Percentiles rank a stretch among this genome's conserved stretches.
phyloP scores from a whole-genome alignment of 306 rosid species.

The Canavalia ensiformis region DNA sequence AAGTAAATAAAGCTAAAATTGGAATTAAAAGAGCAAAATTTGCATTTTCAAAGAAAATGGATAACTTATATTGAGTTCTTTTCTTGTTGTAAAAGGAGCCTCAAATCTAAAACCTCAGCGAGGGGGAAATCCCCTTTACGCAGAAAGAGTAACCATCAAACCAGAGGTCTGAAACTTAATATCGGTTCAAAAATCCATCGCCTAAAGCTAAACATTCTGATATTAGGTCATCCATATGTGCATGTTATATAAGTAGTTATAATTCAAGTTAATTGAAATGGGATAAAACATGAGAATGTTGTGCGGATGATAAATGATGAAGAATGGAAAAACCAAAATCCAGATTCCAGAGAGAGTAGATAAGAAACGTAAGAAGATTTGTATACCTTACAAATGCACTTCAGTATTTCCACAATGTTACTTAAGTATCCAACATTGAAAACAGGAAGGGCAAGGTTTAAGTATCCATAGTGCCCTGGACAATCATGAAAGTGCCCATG shows the following conservation, averaged over 20 bases:
- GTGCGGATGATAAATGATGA: constrained; percentile 12
- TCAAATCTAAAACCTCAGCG: background rate
- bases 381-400: constrained; percentile 94
- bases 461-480: constrained; percentile 90
- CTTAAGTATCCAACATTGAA: constrained; percentile 73
- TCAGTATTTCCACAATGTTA: constrained; percentile 69
- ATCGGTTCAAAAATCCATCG: constrained; percentile 24
- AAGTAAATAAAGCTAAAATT: constrained; percentile 30
- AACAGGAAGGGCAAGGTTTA: constrained; percentile 79
- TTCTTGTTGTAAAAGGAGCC: constrained; percentile 22
- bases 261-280: constrained; percentile 10
- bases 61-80: background rate
- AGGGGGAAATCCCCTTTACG: background rate
- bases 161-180: constrained; percentile 34
- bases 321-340: constrained; percentile 25
- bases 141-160: constrained; percentile 32
- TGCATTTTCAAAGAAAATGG: constrained; percentile 11
- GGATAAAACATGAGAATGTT: constrained; percentile 8
- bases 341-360: constrained; percentile 35
- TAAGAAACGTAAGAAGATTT: constrained; percentile 1
- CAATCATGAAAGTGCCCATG: constrained; percentile 65
- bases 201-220: constrained; percentile 40
- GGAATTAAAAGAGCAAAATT: constrained; percentile 16
- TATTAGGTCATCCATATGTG: constrained; percentile 2
- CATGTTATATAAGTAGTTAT: constrained; percentile 6